Evolutionary conservation across 495 filamentous ascomycete genomes (phyloP), one percentile per base, ranked within the genome.

Genomic region (Aspergillus nanangensis): DNA sequence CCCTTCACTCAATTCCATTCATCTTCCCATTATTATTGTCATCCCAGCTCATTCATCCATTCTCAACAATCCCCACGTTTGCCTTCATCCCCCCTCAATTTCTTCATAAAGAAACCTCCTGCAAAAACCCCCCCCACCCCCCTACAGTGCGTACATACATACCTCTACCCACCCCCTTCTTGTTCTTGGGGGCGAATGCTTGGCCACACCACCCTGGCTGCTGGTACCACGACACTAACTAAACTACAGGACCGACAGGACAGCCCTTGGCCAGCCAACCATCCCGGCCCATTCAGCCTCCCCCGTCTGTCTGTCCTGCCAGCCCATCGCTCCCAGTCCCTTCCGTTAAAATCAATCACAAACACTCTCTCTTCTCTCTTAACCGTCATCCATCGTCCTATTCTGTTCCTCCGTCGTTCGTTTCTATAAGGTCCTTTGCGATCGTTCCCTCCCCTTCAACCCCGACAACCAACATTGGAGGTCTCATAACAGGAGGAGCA

Each of bases 401-500:
- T 10, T 9, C 15, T 23, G 20, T n/a, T 9, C 29, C 21, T 18
- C 8, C 17, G 15, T 18, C 36, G 8, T 19, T 11, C 4, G 18
- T 5, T 34, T 11, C 2, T 3, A 8, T 18, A 14, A 17, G 33
- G n/a, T 18, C n/a, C 33, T 36, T 17, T 18, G 33, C 15, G 33
- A 36, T 47, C 3, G 36, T 7, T 9, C 24, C 34, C 33, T 17
- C 15, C 39, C 44, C 45, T 32, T 47, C 32, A 32, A 43, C 45
- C 27, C 36, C 41, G 38, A 61, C 56, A 57, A 51, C 49, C 55
- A 52, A 64, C 55, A 63, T 57, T 72, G 71, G 66, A 67, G 59
- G 53, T 52, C 52, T 54, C 61, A 60, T 48, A 45, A 52, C 38
- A 48, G 54, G 51, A 61, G 69, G 71, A 65, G 69, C 71, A 58